These are phyloP conservation scores for Podospora comata DNA, from an alignment of 495 filamentous ascomycete species.

Conservation along the genomic window DNA sequence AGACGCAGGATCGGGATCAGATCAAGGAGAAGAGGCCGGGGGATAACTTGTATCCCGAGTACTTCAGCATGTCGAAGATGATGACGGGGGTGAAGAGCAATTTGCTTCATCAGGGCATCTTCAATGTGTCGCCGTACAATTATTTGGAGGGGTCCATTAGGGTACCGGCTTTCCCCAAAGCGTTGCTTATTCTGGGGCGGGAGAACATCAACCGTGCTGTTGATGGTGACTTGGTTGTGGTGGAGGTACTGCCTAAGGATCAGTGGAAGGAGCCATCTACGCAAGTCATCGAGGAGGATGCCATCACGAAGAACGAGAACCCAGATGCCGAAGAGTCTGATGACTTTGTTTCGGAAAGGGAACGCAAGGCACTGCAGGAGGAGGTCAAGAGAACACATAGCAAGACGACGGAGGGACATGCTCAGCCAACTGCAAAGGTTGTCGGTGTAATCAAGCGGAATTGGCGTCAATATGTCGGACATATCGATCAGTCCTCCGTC, in stretches of 20 bases:
- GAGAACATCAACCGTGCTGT: conserved; percentile 96
- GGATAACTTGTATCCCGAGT: conserved; percentile 76
- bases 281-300: conserved; percentile 93
- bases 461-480: conserved; percentile 96
- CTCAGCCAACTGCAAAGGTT: conserved; percentile 88
- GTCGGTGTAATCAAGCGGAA: conserved; percentile 92
- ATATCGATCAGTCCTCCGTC: conserved; percentile 83
- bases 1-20: conserved; percentile 62
- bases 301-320: conserved; percentile 88
- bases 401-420: conserved; percentile 68
- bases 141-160: conserved; percentile 90
- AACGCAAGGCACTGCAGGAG: conserved; percentile 80
- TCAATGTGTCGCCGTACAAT: conserved; percentile 96
- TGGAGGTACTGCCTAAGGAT: conserved; percentile 86
- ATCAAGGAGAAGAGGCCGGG: conserved; percentile 58
- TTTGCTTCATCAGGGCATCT: conserved; percentile 86
- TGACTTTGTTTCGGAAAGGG: conserved; percentile 76
- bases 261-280: conserved; percentile 96
- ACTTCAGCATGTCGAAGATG: conserved; percentile 87
- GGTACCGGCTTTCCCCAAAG: conserved; percentile 83
- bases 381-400: conserved; percentile 84
- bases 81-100: conserved; percentile 86
- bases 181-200: conserved; percentile 83
- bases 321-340: conserved; percentile 72
- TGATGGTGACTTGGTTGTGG: conserved; percentile 84